Percentiles rank a stretch among this genome's conserved stretches.
phyloP scores from a whole-genome alignment of 257 asterid genomes.

The Buddleja alternifolia region DNA sequence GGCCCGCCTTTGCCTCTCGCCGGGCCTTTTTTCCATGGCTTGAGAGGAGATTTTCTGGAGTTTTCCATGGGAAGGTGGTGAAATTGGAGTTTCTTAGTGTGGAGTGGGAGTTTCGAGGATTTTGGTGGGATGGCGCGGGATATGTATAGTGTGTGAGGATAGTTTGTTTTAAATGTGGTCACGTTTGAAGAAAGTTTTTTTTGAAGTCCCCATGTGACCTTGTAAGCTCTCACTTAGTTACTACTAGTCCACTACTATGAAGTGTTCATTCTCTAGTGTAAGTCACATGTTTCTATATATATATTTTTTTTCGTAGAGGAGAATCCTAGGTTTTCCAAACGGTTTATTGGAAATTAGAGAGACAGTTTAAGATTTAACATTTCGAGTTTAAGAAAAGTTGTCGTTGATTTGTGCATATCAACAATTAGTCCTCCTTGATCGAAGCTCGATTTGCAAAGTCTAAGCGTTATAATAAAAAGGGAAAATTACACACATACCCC shows the following conservation, averaged over 20 bases:
- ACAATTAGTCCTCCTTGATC: too few relatives aligned
- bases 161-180: constrained; percentile 70
- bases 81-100: not conserved
- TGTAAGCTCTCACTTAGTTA: constrained; percentile 30
- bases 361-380: too few relatives aligned
- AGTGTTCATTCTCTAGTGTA: constrained; percentile 30
- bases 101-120: constrained; percentile 29
- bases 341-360: not conserved
- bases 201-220: constrained; percentile 68
- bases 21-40: constrained; percentile 99
- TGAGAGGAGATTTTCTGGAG: constrained; percentile 65
- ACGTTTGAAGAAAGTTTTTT: constrained; percentile 57
- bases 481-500: too few relatives aligned
- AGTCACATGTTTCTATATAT: constrained; percentile 36
- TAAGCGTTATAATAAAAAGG: too few relatives aligned
- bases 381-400: not conserved
- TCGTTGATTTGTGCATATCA: too few relatives aligned
- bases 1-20: constrained; percentile 98
- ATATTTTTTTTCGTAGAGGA: not conserved
- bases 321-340: not conserved
- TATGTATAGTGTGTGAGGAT: constrained; percentile 51
- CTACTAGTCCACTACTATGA: constrained; percentile 19
- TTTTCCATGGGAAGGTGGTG: constrained; percentile 56
- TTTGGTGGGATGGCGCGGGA: constrained; percentile 48
- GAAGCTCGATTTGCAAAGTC: too few relatives aligned